Evolutionary conservation across 768 basidiomycete genomes (phyloP).

Genomic region (Pisolithus orientalis): DNA sequence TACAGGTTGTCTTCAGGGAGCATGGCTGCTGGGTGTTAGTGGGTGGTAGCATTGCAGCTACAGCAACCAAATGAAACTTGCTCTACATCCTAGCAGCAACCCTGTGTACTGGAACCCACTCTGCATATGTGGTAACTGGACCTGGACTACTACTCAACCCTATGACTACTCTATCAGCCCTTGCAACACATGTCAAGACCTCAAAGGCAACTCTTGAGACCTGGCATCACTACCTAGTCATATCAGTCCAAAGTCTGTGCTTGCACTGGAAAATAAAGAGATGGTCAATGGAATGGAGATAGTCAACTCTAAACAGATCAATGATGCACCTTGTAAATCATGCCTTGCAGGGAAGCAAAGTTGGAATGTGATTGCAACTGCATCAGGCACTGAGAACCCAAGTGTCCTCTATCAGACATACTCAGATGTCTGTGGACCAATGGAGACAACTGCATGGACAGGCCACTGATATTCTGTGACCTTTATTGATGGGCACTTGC

Average conservation of each 20-base stretch:
- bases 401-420: conserved; percentile 2
- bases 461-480: conserved; percentile 14
- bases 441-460: conserved; percentile 1
- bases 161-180: background rate
- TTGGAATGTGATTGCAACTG: conserved; percentile 5
- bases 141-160: background rate
- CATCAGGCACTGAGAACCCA: conserved; percentile 1
- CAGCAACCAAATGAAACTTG: background rate
- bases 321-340: conserved; percentile 6
- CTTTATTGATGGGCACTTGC: conserved; percentile 15
- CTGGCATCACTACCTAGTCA: conserved; percentile 2
- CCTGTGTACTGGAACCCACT: background rate
- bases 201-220: background rate
- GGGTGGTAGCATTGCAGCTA: background rate
- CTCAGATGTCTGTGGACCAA: conserved; percentile 17
- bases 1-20: background rate
- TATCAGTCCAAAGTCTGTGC: background rate
- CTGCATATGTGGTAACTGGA: background rate
- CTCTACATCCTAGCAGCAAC: conserved; percentile 3
- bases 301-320: background rate
- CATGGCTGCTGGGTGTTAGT: background rate
- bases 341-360: conserved; percentile 22
- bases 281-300: conserved; percentile 6
- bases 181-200: background rate
- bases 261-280: background rate